phyloP scores from a whole-genome alignment of 495 filamentous ascomycete species.

The Aspergillus heteromorphus region DNA sequence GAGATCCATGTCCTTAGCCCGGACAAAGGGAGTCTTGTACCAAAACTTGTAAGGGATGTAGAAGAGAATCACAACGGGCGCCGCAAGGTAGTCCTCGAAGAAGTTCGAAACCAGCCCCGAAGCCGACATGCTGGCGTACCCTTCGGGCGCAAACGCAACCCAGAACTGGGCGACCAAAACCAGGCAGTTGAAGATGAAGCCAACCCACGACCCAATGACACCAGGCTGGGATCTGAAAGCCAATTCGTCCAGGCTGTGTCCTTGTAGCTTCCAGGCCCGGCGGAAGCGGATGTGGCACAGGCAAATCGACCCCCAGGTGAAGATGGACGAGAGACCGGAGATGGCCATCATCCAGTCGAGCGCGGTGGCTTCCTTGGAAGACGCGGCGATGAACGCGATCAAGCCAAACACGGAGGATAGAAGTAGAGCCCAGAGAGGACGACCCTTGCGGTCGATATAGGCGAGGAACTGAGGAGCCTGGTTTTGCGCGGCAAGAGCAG shows the following conservation, averaged over 20 bases:
- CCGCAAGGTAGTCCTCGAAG: constrained; percentile 75
- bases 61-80: constrained; percentile 69
- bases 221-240: constrained; percentile 79
- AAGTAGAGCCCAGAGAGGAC: constrained; percentile 68
- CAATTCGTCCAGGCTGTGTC: constrained; percentile 66
- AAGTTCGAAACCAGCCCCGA: constrained; percentile 53
- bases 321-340: constrained; percentile 81
- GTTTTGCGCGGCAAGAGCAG: constrained; percentile 77
- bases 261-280: constrained; percentile 63
- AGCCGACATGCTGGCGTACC: constrained; percentile 39
- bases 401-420: constrained; percentile 67
- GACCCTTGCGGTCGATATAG: constrained; percentile 80
- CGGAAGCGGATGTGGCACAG: constrained; percentile 91
- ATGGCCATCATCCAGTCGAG: constrained; percentile 88
- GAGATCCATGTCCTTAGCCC: constrained; percentile 71
- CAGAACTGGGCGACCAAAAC: constrained; percentile 94
- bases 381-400: constrained; percentile 72
- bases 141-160: constrained; percentile 78
- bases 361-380: constrained; percentile 54
- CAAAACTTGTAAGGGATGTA: constrained; percentile 79
- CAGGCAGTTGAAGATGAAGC: constrained; percentile 69
- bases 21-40: constrained; percentile 63
- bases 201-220: constrained; percentile 76
- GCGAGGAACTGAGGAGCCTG: constrained; percentile 72
- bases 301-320: constrained; percentile 92